Evolutionary conservation across 257 asterid genomes (phyloP), one percentile per base, ranked within the genome.

Genomic region (Asclepias syriaca): DNA sequence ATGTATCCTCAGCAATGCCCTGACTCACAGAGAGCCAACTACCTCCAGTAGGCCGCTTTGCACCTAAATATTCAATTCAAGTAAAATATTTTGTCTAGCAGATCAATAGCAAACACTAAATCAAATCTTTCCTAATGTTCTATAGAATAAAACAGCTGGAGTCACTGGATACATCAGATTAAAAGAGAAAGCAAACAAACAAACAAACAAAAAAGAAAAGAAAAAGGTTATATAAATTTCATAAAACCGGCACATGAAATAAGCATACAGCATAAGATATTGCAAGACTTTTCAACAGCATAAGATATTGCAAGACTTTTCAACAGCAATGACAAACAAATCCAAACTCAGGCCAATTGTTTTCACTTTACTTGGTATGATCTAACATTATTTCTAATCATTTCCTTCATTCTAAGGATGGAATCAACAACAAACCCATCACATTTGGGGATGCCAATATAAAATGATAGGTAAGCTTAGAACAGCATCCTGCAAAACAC

Each of bases 21-120:
- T 89, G 97, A 85, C 97, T 94, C 65, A 94, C 96, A 29, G 97
- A 91, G 58, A 91, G 88, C 97, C 97, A 94, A 73, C 88, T 89
- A 78, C 96, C 96, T 76, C 84, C 87, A 37, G 84, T 89, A 34
- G 84, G 85, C 77, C 87, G 87, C 84, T 82, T 89, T 69, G 86
- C 86, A 86, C 82, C 85, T 85, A 80, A n/a, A 77, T 76, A 76
- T 76, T 75, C 80, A 81, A 57, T 16, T 13, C 15, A 19, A 58
- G 56, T 8, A 24, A 24, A 46, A 63, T 48, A 65, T 39, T 43
- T 55, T 32, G 8, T 65, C 49, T 21, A 60, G 49, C 50, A 43
- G 45, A 66, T 53, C 50, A 40, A 66, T 11, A 55, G 50, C 2
- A 74, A 11, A 27, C 10, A 66, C 27, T 34, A 57, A 66, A 27